These are phyloP conservation scores for Termitomyces sp. DNA, from an alignment of 768 basidiomycete species.

Conservation along the genomic window DNA sequence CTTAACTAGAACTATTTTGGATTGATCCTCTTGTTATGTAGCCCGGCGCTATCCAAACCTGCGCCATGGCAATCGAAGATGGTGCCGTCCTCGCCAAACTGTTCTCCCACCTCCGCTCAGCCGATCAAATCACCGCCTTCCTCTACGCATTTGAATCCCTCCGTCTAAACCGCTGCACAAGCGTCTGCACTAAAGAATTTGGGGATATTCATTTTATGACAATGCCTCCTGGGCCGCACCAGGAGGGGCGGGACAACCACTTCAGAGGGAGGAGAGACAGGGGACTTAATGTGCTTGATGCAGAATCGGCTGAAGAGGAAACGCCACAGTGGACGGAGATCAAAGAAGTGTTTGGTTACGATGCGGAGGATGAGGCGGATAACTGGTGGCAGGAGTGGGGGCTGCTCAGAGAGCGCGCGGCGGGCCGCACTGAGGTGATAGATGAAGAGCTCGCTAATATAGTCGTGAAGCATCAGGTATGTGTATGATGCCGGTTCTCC, in stretches of 20 bases:
- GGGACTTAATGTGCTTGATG: conserved; percentile 17
- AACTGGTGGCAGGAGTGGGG: conserved; percentile 60
- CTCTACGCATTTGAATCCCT: conserved; percentile 53
- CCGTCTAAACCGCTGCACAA: conserved; percentile 40
- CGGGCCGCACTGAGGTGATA: conserved; percentile 16
- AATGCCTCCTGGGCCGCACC: conserved; percentile 37
- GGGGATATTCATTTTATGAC: conserved; percentile 39
- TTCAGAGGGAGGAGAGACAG: conserved; percentile 27
- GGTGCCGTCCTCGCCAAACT: conserved; percentile 55
- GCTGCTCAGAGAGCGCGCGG: conserved; percentile 33
- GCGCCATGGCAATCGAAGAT: conserved; percentile 54
- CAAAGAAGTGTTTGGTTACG: conserved; percentile 45
- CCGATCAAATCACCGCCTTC: conserved; percentile 47
- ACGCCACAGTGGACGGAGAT: conserved; percentile 40
- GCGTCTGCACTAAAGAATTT: conserved; percentile 37
- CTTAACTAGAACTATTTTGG: neutral
- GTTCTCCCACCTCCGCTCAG: conserved; percentile 46
- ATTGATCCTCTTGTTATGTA: conserved; percentile 13
- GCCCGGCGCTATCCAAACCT: conserved; percentile 46
- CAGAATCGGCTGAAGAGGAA: conserved; percentile 36
- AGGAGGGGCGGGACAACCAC: conserved; percentile 37
- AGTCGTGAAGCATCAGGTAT: conserved; percentile 8
- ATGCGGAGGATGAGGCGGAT: conserved; percentile 54
- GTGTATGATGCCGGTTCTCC: neutral
- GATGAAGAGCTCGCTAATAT: neutral